Evolutionary conservation across 108 stramenopile species (phyloP), one percentile per base, ranked within the genome.

Genomic region (Poteriospumella lacustris): DNA sequence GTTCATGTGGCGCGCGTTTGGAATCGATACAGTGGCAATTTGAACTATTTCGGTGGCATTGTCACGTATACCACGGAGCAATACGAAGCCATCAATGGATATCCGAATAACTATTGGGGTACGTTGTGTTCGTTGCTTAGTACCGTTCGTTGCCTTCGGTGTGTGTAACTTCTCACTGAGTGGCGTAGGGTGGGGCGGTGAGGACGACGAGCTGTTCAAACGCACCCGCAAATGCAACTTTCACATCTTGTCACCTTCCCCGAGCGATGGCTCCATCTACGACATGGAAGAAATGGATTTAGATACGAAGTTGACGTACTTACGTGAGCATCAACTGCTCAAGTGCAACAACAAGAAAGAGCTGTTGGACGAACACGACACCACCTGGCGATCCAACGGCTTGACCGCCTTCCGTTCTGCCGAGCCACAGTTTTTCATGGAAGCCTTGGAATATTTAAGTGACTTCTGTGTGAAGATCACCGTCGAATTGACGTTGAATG

Each of bases 41-140:
- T 89, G 0, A 94, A 95, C 68, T 99, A 99, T 73, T 95, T 97
- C 81, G 98, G 98, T 0, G 98, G 98, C 3, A 91, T 96, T 62
- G 94, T 95, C 5, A 89, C 88, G 29, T 96, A 96, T 83, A 88
- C 85, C 42, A 70, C 79, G 43, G 59, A 72, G 29, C 91, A 95
- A 78, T 96, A 93, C 79, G 92, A 90, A 56, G 80, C 82, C 1
- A 95, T 97, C 79, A 97, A 99, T 85, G 97, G 88, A 94, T 97
- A 92, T 80, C 98, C 98, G 41, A 95, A 95, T 59, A 94, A 87
- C 29, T 97, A 94, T 82, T 97, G 98, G 98, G 99, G 98, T 52
- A 52, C 9, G 47, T 15, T 19, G 9, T 19, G 9, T 19, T 52
- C 15, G 19, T 19, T 52, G 15, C 47, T 52, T 19, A 9, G 15